Evolutionary conservation across 129 eudicot genomes (phyloP).

Genomic region (Ambrosia trifida): DNA sequence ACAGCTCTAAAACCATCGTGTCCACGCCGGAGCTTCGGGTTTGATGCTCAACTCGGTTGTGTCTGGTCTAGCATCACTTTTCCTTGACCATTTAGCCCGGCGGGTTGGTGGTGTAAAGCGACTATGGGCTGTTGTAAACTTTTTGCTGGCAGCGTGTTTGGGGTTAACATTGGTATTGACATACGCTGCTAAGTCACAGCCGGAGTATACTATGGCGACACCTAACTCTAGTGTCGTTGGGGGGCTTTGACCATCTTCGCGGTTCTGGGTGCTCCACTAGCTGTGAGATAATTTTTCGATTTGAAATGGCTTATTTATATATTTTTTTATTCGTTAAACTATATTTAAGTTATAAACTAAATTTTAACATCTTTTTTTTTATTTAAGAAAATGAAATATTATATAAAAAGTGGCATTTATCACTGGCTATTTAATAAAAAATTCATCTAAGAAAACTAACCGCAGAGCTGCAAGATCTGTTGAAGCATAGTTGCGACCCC

Average conservation of each 20-base stretch:
- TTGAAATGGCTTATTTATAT: too few relatives aligned
- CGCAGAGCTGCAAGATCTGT: too few relatives aligned
- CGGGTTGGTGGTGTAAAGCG: constrained; percentile 42
- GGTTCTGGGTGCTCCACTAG: constrained; percentile 53
- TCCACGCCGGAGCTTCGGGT: constrained; percentile 54
- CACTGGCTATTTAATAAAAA: too few relatives aligned
- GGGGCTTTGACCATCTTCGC: constrained; percentile 42
- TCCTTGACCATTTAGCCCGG: constrained; percentile 31
- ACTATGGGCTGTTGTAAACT: constrained; percentile 54
- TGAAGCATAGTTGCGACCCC: too few relatives aligned
- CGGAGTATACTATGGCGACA: neutral
- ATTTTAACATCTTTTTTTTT: neutral
- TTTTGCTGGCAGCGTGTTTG: constrained; percentile 43
- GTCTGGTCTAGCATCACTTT: constrained; percentile 45
- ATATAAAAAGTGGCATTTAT: too few relatives aligned
- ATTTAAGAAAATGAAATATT: too few relatives aligned
- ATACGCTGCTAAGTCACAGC: constrained; percentile 30
- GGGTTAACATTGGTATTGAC: constrained; percentile 39
- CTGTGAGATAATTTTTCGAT: constrained; percentile 37
- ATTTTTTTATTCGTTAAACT: too few relatives aligned
- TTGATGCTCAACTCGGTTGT: constrained; percentile 48
- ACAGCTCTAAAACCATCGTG: constrained; percentile 47
- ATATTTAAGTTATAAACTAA: too few relatives aligned
- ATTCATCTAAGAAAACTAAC: too few relatives aligned
- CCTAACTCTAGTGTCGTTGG: constrained; percentile 35